Evolutionary conservation across 2,329 filamentous ascomycete genomes (phyloP).

Genomic region (Pseudocercospora fijiensis): DNA sequence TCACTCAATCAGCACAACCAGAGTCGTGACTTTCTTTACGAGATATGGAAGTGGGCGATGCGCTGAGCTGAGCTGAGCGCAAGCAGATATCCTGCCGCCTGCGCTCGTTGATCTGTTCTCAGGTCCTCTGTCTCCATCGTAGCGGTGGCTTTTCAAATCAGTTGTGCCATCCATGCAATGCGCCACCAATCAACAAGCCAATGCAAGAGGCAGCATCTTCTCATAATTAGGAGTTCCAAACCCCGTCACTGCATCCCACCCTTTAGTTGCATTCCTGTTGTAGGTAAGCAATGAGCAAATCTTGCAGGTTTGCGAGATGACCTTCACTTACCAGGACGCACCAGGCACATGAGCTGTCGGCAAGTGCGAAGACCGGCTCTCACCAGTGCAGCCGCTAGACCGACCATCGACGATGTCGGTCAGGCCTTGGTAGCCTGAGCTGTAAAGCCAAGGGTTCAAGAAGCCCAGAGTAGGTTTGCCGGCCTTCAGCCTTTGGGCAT

Average conservation of each 20-base stretch:
- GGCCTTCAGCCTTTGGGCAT: constrained; percentile 34
- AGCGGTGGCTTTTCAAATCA: not conserved
- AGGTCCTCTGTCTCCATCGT: not conserved
- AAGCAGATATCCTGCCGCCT: not conserved
- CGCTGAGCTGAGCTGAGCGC: too few relatives aligned
- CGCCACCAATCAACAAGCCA: constrained; percentile 7
- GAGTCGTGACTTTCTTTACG: too few relatives aligned
- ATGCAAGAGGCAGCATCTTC: constrained; percentile 21
- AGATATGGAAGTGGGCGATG: too few relatives aligned
- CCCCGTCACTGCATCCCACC: constrained; percentile 39
- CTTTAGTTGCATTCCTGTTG: constrained; percentile 31
- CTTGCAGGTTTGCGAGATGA: not conserved
- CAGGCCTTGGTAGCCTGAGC: constrained; percentile 46
- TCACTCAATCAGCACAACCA: too few relatives aligned
- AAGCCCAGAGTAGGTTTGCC: constrained; percentile 56
- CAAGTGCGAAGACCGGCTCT: not conserved
- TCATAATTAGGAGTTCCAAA: constrained; percentile 36
- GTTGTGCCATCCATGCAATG: not conserved
- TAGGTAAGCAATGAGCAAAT: not conserved
- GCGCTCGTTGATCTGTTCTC: not conserved
- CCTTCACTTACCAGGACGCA: constrained; percentile 20
- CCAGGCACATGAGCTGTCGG: constrained; percentile 17
- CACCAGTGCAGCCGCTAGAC: constrained; percentile 41
- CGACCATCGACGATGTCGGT: constrained; percentile 49
- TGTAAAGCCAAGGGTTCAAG: constrained; percentile 62